phyloP scores from a whole-genome alignment of 2,329 filamentous ascomycete species.

The Trichocomaceae sp. region DNA sequence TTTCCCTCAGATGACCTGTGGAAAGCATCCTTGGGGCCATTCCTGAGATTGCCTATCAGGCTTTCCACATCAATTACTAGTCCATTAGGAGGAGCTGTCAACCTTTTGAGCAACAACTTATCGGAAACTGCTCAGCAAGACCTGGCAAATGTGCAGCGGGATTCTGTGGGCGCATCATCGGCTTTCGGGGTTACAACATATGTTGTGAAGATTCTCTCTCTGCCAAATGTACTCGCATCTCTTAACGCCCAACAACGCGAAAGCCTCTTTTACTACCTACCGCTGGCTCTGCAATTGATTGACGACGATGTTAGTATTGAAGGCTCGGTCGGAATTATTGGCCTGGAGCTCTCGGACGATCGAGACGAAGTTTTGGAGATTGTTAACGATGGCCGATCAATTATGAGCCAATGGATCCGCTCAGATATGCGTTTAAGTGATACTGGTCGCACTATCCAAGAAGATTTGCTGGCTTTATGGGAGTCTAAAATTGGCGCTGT shows the following conservation, averaged over 20 bases:
- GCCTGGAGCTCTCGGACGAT: constrained; percentile 40
- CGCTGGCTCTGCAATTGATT: constrained; percentile 50
- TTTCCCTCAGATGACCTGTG: constrained; percentile 61
- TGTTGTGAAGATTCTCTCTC: constrained; percentile 52
- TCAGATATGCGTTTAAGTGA: constrained; percentile 18
- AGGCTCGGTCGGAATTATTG: constrained; percentile 50
- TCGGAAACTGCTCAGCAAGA: constrained; percentile 20
- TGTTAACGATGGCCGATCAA: constrained; percentile 44
- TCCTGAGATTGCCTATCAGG: constrained; percentile 39
- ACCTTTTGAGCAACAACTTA: constrained; percentile 47
- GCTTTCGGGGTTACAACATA: constrained; percentile 72
- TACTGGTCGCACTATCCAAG: constrained; percentile 19
- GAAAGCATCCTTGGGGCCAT: constrained; percentile 53
- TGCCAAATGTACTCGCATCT: constrained; percentile 28
- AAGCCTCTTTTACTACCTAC: constrained; percentile 46
- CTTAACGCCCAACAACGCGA: constrained; percentile 29
- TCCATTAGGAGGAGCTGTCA: constrained; percentile 62
- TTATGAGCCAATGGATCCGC: constrained; percentile 41
- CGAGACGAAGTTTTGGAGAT: constrained; percentile 49
- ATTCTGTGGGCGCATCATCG: constrained; percentile 63
- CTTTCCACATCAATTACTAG: constrained; percentile 68
- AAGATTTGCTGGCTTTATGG: constrained; percentile 27
- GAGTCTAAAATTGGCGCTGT: constrained; percentile 28
- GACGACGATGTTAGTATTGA: constrained; percentile 55
- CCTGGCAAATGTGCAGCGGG: constrained; percentile 44